Conservation (phyloP, 768 basidiomycete genomes). For the Lactarius vividus region DNA sequence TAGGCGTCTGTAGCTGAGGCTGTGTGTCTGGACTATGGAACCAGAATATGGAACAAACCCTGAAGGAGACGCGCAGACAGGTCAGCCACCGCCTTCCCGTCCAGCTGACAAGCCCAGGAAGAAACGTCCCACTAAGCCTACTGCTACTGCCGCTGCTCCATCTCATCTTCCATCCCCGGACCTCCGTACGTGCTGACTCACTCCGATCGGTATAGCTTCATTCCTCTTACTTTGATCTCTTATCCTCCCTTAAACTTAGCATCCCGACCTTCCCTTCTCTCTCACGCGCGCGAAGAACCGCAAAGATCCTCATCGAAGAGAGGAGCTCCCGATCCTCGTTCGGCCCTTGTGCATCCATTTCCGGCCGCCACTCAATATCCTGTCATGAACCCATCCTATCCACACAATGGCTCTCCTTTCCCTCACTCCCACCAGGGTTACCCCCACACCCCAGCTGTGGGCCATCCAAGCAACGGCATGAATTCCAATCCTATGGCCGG, state of each 20-base stretch:
- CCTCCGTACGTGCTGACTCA: slow-evolving; percentile 21
- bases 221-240: slow-evolving; percentile 17
- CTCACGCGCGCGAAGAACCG: slow-evolving; percentile 36
- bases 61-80: slow-evolving; percentile 16
- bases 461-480: slow-evolving; percentile 39
- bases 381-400: slow-evolving; percentile 72
- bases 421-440: slow-evolving; percentile 40
- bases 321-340: slow-evolving; percentile 40
- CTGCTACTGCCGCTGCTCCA: slow-evolving; percentile 3
- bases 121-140: slow-evolving; percentile 24
- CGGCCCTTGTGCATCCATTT: slow-evolving; percentile 50
- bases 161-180: slow-evolving; percentile 26
- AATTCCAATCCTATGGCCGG: slow-evolving; percentile 37
- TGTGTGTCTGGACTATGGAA: slow-evolving; percentile 21
- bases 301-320: slow-evolving; percentile 22
- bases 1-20: slow-evolving; percentile 12
- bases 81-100: slow-evolving; percentile 18
- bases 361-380: slow-evolving; percentile 43
- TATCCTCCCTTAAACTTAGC: slow-evolving; percentile 6
- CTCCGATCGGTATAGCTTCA: slow-evolving; percentile 11
- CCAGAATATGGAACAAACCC: slow-evolving; percentile 16
- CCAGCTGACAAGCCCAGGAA: slow-evolving; percentile 25
- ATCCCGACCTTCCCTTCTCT: slow-evolving; percentile 31
- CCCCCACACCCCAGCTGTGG: slow-evolving; percentile 38
- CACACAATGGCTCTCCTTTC: slow-evolving; percentile 55